These are phyloP conservation scores for Lachnellula willkommii DNA, from an alignment of 2,329 filamentous ascomycete genomes.

Conservation along the genomic window DNA sequence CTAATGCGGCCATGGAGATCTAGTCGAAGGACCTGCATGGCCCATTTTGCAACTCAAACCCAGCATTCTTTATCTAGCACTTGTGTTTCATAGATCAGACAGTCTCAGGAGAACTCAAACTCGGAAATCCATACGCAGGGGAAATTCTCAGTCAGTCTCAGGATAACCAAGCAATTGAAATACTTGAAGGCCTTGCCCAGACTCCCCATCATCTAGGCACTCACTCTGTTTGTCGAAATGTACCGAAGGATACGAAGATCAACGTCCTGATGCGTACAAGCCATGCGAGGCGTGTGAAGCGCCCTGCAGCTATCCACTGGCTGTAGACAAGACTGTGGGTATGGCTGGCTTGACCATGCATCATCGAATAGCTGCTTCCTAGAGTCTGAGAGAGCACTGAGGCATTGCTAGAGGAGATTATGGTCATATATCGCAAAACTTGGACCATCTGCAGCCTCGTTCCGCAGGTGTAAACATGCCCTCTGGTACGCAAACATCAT, in stretches of 20 bases:
- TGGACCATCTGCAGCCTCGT: background rate
- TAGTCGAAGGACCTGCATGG: background rate
- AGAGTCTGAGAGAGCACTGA: background rate
- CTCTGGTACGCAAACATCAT: constrained; percentile 15
- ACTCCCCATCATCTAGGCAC: background rate
- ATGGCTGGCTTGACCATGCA: background rate
- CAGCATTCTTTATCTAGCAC: constrained; percentile 19
- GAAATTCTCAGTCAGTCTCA: constrained; percentile 17
- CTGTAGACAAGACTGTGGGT: background rate
- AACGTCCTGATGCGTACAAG: constrained; percentile 16
- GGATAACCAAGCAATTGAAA: constrained; percentile 8
- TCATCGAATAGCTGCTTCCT: background rate
- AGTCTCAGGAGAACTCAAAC: constrained; percentile 15
- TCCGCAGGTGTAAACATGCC: background rate
- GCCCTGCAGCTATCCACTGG: constrained; percentile 16
- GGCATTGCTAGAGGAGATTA: background rate
- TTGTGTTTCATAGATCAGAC: constrained; percentile 21
- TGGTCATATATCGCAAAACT: constrained; percentile 6
- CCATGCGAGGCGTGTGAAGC: constrained; percentile 9
- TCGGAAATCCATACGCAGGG: constrained; percentile 18
- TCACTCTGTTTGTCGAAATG: constrained; percentile 18
- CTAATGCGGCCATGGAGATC: constrained; percentile 1
- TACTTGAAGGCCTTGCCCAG: constrained; percentile 11
- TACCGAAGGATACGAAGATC: constrained; percentile 10
- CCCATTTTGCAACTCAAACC: constrained; percentile 4